A percentile compares a stretch with the other conserved stretches of the same genome.
These are phyloP conservation scores for Helotiales sp. DNA, from an alignment of 2,329 filamentous ascomycete species.

Conservation along the genomic window DNA sequence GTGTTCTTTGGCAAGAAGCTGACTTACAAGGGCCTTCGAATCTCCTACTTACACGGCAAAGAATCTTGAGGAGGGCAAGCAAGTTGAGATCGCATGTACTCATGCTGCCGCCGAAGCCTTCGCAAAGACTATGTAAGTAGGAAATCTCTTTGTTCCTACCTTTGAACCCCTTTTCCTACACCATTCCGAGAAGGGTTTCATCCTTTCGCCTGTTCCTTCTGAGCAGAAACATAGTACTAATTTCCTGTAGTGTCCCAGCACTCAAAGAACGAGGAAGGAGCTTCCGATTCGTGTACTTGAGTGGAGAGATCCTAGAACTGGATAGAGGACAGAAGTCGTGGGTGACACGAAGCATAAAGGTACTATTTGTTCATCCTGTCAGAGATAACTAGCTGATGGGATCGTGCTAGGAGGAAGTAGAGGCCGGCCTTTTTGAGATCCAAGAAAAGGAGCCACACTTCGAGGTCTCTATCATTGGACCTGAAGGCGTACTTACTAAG, in stretches of 20 bases:
- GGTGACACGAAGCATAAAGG: too few relatives aligned
- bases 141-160: too few relatives aligned
- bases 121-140: constrained; percentile 22
- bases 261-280: constrained; percentile 24
- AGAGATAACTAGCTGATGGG: constrained; percentile 27
- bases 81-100: constrained; percentile 37
- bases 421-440: constrained; percentile 29
- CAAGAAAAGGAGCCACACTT: constrained; percentile 26
- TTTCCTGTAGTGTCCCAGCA: constrained; percentile 15
- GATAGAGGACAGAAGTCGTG: constrained; percentile 41
- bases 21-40: constrained; percentile 21
- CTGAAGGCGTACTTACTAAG: constrained; percentile 18
- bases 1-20: not conserved
- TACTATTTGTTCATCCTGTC: constrained; percentile 24
- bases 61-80: constrained; percentile 27
- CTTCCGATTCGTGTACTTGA: constrained; percentile 46
- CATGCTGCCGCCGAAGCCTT: constrained; percentile 36
- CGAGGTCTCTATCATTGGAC: constrained; percentile 29
- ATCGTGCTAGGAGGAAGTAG: constrained; percentile 25
- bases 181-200: too few relatives aligned
- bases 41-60: constrained; percentile 26
- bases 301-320: constrained; percentile 39
- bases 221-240: too few relatives aligned
- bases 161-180: too few relatives aligned
- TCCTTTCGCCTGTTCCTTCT: too few relatives aligned